Conservation (phyloP, 192 early-diverging fungal species). For the Linnemannia schmuckeri region DNA sequence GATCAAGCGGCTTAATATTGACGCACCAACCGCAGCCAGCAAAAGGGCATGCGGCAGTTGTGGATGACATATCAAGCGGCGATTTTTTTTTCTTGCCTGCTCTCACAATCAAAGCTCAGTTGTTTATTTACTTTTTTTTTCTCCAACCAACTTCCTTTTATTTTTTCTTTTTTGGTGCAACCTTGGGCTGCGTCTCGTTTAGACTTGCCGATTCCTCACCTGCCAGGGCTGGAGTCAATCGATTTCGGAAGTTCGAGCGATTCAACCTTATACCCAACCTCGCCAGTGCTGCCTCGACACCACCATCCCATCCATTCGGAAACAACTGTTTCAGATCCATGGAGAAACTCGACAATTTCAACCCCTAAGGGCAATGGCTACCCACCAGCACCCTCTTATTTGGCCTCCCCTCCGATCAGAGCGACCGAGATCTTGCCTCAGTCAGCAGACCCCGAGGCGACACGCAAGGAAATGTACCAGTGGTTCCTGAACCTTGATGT, state of each 20-base stretch:
- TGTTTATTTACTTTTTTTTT: slow-evolving; percentile 10
- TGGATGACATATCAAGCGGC: slow-evolving; percentile 1
- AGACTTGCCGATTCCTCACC: slow-evolving; percentile 73
- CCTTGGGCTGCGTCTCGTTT: neutral
- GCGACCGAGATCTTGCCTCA: slow-evolving; percentile 17
- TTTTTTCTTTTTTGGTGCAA: slow-evolving; percentile 1
- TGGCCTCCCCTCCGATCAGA: slow-evolving; percentile 43
- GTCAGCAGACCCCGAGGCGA: slow-evolving; percentile 28
- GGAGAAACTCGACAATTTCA: slow-evolving; percentile 56
- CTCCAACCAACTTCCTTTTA: neutral
- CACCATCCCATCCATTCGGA: slow-evolving; percentile 42
- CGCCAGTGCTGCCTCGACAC: slow-evolving; percentile 24
- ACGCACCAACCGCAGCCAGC: neutral
- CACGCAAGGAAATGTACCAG: slow-evolving; percentile 56
- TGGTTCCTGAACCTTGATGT: slow-evolving; percentile 71
- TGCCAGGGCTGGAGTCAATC: slow-evolving; percentile 67
- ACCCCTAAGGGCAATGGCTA: slow-evolving; percentile 36
- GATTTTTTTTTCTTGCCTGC: neutral
- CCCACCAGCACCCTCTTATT: slow-evolving; percentile 49
- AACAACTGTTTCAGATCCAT: slow-evolving; percentile 65
- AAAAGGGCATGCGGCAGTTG: neutral
- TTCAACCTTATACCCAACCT: slow-evolving; percentile 20
- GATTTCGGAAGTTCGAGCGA: slow-evolving; percentile 52
- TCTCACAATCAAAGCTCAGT: slow-evolving; percentile 2
- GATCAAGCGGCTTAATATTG: neutral